Conservation (phyloP, 176 grass and related monocot genomes). For the Hyparrhenia diplandra region DNA sequence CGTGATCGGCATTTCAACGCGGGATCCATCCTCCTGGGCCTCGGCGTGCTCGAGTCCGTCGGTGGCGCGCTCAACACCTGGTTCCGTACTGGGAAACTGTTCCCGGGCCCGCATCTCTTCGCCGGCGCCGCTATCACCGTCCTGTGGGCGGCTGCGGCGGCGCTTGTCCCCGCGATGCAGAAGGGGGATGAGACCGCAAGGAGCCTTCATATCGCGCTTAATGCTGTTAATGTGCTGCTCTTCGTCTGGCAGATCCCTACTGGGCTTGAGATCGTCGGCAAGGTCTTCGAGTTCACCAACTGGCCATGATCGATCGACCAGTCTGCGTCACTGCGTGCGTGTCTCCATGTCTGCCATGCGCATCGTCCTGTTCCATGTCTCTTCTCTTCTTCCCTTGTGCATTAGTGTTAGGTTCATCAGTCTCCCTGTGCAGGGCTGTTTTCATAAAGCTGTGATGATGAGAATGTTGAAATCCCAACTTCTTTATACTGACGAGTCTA, state of each 20-base stretch:
- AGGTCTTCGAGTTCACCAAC: conserved; percentile 95
- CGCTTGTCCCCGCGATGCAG: conserved; percentile 90
- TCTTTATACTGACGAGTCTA: no score
- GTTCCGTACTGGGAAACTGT: conserved; percentile 81
- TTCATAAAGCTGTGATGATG: not conserved
- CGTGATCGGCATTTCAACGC: conserved; percentile 84
- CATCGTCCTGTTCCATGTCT: not conserved
- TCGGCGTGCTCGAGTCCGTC: conserved; percentile 73
- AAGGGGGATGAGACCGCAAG: conserved; percentile 74
- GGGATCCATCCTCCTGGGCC: conserved; percentile 77
- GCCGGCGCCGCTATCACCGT: conserved; percentile 79
- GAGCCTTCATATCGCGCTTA: conserved; percentile 88
- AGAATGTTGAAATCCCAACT: not conserved
- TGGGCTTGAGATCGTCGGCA: conserved; percentile 78
- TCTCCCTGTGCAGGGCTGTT: not conserved
- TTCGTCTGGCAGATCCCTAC: conserved; percentile 97
- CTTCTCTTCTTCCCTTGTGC: not conserved
- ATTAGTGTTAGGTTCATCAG: not conserved
- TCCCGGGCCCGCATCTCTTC: conserved; percentile 91
- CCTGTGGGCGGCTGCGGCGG: conserved; percentile 67
- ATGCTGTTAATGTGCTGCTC: conserved; percentile 76
- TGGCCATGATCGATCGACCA: conserved; percentile 77
- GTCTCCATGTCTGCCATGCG: no score
- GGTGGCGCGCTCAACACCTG: conserved; percentile 81
- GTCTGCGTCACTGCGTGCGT: no score